phyloP scores from a whole-genome alignment of 352 stramenopile species.

The Pseudoperonospora humuli region DNA sequence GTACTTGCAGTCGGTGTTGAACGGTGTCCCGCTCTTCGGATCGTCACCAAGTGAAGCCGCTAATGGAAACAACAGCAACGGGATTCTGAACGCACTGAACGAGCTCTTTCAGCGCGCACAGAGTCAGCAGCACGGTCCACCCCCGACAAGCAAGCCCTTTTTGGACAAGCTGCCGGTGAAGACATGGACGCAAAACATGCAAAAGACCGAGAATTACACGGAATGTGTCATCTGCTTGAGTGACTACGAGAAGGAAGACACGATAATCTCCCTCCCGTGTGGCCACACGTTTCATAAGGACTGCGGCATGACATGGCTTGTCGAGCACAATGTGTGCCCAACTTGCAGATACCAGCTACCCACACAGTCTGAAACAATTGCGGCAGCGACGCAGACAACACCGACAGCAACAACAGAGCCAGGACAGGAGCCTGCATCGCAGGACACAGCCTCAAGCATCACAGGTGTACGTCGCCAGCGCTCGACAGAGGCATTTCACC shows the following conservation, averaged over 20 bases:
- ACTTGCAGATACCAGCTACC: constrained; percentile 65
- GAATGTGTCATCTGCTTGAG: constrained; percentile 73
- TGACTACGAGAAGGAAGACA: constrained; percentile 61
- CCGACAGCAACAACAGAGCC: constrained; percentile 1
- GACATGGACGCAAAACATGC: constrained; percentile 36
- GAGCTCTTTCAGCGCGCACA: constrained; percentile 63
- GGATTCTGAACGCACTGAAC: constrained; percentile 38
- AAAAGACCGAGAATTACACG: constrained; percentile 40
- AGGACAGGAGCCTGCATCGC: constrained; percentile 17
- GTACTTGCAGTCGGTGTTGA: constrained; percentile 35
- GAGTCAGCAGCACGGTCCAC: constrained; percentile 48
- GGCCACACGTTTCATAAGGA: constrained; percentile 74
- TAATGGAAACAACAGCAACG: constrained; percentile 14
- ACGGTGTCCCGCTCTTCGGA: constrained; percentile 18
- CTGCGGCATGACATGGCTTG: constrained; percentile 67
- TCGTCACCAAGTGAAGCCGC: neutral
- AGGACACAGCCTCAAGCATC: constrained; percentile 17
- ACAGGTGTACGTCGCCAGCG: constrained; percentile 37
- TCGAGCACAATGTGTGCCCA: constrained; percentile 72
- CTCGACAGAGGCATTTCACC: constrained; percentile 10
- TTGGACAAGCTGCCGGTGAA: constrained; percentile 59
- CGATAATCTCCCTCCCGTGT: constrained; percentile 60
- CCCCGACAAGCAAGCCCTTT: constrained; percentile 60
- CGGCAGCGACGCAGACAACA: neutral
- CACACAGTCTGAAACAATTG: constrained; percentile 18